A percentile compares a stretch with the other conserved stretches of the same genome.
Evolutionary conservation across 352 stramenopile species (phyloP).

Genomic region (Peronospora farinosa): DNA sequence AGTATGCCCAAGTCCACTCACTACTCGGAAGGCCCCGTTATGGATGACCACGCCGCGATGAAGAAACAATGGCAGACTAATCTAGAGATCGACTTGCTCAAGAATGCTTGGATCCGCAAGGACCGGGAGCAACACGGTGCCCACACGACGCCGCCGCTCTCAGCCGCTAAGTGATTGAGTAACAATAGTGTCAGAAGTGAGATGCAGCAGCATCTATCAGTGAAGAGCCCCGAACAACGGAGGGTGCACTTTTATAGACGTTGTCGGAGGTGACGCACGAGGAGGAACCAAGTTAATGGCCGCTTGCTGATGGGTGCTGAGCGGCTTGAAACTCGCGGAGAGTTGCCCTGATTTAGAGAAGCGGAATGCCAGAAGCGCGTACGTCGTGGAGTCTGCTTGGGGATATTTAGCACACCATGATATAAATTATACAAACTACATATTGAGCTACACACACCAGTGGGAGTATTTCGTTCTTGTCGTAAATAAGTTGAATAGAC

Average conservation of each 20-base stretch:
- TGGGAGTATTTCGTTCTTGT: too few species aligned
- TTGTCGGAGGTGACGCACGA: not conserved
- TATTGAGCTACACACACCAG: slow-evolving; percentile 6
- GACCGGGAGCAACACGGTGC: slow-evolving; percentile 41
- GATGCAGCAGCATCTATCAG: not conserved
- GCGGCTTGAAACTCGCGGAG: too few species aligned
- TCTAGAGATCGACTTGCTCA: slow-evolving; percentile 58
- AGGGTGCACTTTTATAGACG: not conserved
- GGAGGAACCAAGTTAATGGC: not conserved
- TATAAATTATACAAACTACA: slow-evolving; percentile 32
- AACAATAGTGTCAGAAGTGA: not conserved
- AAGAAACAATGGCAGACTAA: slow-evolving; percentile 64
- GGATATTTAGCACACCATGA: slow-evolving; percentile 30
- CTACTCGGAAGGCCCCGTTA: slow-evolving; percentile 13
- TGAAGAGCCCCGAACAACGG: not conserved
- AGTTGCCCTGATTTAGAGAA: too few species aligned
- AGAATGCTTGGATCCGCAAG: slow-evolving; percentile 54
- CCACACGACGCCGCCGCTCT: slow-evolving; percentile 27
- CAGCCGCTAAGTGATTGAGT: slow-evolving; percentile 27
- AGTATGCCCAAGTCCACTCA: slow-evolving; percentile 33
- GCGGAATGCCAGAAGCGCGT: slow-evolving; percentile 1
- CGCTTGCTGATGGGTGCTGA: not conserved
- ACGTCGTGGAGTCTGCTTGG: slow-evolving; percentile 11
- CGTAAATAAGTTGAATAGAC: not conserved
- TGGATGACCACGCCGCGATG: slow-evolving; percentile 44